Percentiles rank a stretch among this genome's conserved stretches.
Conservation (phyloP, 2,329 filamentous ascomycete genomes). For the Exophiala sideris region DNA sequence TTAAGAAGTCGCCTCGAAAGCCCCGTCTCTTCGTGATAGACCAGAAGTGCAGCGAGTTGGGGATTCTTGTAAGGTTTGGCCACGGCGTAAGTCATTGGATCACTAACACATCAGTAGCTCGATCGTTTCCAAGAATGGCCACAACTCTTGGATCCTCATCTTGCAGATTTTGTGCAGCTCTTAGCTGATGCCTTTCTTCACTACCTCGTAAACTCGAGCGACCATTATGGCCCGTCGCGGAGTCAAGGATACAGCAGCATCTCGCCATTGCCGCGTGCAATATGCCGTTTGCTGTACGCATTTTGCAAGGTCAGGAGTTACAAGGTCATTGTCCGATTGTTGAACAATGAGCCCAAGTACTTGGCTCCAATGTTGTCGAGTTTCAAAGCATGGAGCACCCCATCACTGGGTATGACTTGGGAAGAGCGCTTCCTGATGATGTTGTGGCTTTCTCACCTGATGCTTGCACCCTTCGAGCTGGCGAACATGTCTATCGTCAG, state of each 20-base stretch:
- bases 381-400: constrained; percentile 26
- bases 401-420: constrained; percentile 60
- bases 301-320: constrained; percentile 93
- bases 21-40: constrained; percentile 8
- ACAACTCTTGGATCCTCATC: constrained; percentile 81
- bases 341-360: constrained; percentile 84
- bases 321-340: constrained; percentile 85
- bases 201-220: constrained; percentile 28
- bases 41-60: constrained; percentile 18
- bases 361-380: constrained; percentile 70
- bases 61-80: constrained; percentile 21
- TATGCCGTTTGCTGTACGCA: constrained; percentile 77
- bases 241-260: constrained; percentile 37
- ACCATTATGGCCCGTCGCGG: constrained; percentile 24
- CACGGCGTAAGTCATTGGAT: not conserved
- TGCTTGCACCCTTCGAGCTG: constrained; percentile 86
- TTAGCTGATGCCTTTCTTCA: constrained; percentile 71
- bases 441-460: constrained; percentile 79
- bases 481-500: constrained; percentile 67
- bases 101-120: constrained; percentile 46
- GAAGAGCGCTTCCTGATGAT: constrained; percentile 84
- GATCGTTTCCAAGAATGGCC: constrained; percentile 94
- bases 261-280: constrained; percentile 62
- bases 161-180: constrained; percentile 70
- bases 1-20: constrained; percentile 23